A percentile compares a stretch with the other conserved stretches of the same genome.
phyloP scores from a whole-genome alignment of 2,329 filamentous ascomycete species.

The Macroventuria anomochaeta region DNA sequence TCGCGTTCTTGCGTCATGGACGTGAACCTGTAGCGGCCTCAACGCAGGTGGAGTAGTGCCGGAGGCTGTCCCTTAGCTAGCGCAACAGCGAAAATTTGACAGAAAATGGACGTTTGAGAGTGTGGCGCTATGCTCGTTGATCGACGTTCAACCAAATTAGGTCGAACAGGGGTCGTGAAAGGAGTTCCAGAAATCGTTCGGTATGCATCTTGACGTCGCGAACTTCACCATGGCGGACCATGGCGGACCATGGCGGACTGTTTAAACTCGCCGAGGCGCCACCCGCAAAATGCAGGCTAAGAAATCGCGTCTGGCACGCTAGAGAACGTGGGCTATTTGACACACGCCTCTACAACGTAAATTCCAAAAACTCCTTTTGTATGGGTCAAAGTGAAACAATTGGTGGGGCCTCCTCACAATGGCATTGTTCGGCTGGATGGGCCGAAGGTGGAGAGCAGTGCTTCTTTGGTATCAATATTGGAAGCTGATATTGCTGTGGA shows the following conservation, averaged over 20 bases:
- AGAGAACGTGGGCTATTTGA: background rate
- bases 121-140: slow-evolving; percentile 9
- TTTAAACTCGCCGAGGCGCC: slow-evolving; percentile 10
- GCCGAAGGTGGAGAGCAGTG: background rate
- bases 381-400: background rate
- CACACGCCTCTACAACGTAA: background rate
- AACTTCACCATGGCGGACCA: slow-evolving; percentile 6
- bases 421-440: background rate
- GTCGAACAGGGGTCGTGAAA: background rate
- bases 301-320: background rate
- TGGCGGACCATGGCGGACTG: slow-evolving; percentile 10
- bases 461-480: background rate
- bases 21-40: background rate
- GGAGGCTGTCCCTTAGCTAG: slow-evolving; percentile 7
- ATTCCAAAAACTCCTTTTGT: background rate
- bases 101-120: slow-evolving; percentile 12
- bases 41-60: background rate
- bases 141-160: slow-evolving; percentile 8
- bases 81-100: slow-evolving; percentile 6
- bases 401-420: background rate
- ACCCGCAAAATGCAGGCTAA: background rate
- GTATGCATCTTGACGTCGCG: slow-evolving; percentile 3
- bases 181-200: slow-evolving; percentile 2
- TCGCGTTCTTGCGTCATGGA: background rate
- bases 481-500: background rate